phyloP scores from a whole-genome alignment of 305 asterid genomes.

The Solanum hybrid region DNA sequence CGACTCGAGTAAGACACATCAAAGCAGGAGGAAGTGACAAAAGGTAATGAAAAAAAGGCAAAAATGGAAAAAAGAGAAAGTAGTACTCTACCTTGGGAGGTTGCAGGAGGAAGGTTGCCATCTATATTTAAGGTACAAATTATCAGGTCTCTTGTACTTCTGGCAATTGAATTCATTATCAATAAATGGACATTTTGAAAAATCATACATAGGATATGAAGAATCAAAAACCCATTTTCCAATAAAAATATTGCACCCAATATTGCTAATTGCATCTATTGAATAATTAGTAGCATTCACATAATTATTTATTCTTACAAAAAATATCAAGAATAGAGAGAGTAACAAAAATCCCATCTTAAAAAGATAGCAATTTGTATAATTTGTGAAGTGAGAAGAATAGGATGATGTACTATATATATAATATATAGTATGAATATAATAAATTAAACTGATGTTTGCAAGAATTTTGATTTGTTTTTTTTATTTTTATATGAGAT shows the following conservation, averaged over 20 bases:
- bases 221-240: slow-evolving; percentile 84
- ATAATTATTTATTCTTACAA: slow-evolving; percentile 6
- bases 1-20: not conserved
- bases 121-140: slow-evolving; percentile 56
- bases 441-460: not conserved
- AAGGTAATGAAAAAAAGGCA: not conserved
- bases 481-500: not conserved
- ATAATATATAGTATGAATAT: not conserved
- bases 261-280: not conserved
- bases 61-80: not conserved
- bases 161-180: slow-evolving; percentile 75
- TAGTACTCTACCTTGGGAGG: slow-evolving; percentile 49
- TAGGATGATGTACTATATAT: not conserved
- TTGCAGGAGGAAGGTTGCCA: slow-evolving; percentile 92
- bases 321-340: slow-evolving; percentile 8
- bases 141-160: slow-evolving; percentile 67
- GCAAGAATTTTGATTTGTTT: not conserved
- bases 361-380: not conserved
- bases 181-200: slow-evolving; percentile 63
- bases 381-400: not conserved
- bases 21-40: not conserved
- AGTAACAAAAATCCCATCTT: not conserved
- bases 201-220: slow-evolving; percentile 73
- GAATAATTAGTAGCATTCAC: slow-evolving; percentile 20
- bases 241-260: slow-evolving; percentile 48